Conservation (phyloP, 345 rosid genomes). For the Cardiospermum halicacabum region DNA sequence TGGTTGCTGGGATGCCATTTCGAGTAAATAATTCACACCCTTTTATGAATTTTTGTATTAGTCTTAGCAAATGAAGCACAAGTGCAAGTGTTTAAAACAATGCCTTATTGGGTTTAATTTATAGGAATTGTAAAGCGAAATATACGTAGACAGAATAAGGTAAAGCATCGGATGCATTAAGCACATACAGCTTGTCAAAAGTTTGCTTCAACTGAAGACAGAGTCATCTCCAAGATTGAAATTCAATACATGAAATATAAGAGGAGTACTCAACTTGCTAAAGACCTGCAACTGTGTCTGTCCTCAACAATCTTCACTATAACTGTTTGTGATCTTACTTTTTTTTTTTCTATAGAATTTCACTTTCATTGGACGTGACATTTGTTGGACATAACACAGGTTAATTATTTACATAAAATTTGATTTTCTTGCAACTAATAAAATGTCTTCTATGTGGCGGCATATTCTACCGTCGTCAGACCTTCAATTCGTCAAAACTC, state of each 20-base stretch:
- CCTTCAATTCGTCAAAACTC: not conserved
- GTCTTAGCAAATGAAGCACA: constrained; percentile 11
- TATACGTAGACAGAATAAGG: constrained; percentile 12
- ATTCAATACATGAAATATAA: too few relatives aligned
- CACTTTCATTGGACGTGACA: not conserved
- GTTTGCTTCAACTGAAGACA: constrained; percentile 21
- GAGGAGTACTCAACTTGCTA: constrained; percentile 4
- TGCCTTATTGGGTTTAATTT: constrained; percentile 12
- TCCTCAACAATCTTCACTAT: not conserved
- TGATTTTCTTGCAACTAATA: not conserved
- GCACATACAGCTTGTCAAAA: constrained; percentile 27
- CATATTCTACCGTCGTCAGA: constrained; percentile 11
- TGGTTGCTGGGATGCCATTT: constrained; percentile 44
- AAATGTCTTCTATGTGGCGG: too few relatives aligned
- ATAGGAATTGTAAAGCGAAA: constrained; percentile 6
- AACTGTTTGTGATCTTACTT: not conserved
- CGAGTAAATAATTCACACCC: too few relatives aligned
- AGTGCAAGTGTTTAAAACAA: not conserved
- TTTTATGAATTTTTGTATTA: too few relatives aligned
- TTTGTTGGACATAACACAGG: too few relatives aligned
- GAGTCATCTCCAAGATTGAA: constrained; percentile 6
- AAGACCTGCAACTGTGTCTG: not conserved
- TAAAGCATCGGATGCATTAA: constrained; percentile 43
- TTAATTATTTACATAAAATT: too few relatives aligned
- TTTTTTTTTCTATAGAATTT: not conserved